Evolutionary conservation across 2,329 filamentous ascomycete species (phyloP).

Genomic region (Didymella pinodella): DNA sequence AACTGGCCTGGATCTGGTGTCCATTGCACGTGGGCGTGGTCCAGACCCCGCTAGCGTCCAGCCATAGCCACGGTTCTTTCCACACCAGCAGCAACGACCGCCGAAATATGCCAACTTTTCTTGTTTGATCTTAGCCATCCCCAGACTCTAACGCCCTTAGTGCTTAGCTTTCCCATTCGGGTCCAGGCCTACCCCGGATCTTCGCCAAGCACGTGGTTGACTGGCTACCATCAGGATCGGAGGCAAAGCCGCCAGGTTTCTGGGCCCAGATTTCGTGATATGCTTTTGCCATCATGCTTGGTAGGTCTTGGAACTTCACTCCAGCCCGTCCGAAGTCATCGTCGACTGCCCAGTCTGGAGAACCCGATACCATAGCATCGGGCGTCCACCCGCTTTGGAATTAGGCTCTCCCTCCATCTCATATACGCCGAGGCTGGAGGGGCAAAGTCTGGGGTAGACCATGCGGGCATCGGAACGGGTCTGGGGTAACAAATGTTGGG

Average conservation of each 20-base stretch:
- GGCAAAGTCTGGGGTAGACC: constrained; percentile 18
- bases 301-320: constrained; percentile 10
- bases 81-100: constrained; percentile 6
- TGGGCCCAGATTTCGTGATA: constrained; percentile 12
- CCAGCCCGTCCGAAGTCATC: constrained; percentile 12
- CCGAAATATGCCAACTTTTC: not conserved
- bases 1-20: constrained; percentile 8
- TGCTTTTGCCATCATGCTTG: constrained; percentile 11
- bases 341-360: constrained; percentile 8
- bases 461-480: constrained; percentile 17
- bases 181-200: constrained; percentile 18
- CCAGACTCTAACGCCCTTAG: not conserved
- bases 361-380: constrained; percentile 21
- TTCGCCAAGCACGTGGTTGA: constrained; percentile 18
- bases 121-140: constrained; percentile 2
- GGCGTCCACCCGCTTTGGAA: constrained; percentile 5
- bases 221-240: constrained; percentile 18
- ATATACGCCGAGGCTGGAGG: constrained; percentile 4
- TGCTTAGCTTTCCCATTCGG: not conserved
- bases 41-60: constrained; percentile 16
- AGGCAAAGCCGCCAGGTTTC: constrained; percentile 12
- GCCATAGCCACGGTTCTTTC: constrained; percentile 4
- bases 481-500: constrained; percentile 15
- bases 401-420: constrained; percentile 9
- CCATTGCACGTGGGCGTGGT: constrained; percentile 6